phyloP scores from a whole-genome alignment of 1,284 basidiomycete species.

The Heterobasidion parviporum region DNA sequence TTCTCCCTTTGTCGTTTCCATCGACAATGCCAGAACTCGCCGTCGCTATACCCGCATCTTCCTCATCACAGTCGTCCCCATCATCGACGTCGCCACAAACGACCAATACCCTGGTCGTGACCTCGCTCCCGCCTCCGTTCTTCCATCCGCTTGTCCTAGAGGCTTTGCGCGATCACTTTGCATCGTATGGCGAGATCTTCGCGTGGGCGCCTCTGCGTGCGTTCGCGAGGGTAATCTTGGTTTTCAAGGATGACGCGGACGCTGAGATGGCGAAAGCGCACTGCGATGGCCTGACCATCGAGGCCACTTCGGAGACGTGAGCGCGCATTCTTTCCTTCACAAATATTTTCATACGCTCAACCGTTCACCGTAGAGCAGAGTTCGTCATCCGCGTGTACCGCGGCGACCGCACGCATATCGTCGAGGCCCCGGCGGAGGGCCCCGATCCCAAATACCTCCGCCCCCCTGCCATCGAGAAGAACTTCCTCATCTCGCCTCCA shows the following conservation, averaged over 20 bases:
- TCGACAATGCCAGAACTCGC: no score
- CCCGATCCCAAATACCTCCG: conserved; percentile 49
- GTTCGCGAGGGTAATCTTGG: conserved; percentile 75
- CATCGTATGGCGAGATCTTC: conserved; percentile 66
- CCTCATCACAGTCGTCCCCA: neutral
- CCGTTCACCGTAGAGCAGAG: conserved; percentile 27
- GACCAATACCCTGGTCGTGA: conserved; percentile 28
- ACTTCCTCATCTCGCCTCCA: conserved; percentile 96
- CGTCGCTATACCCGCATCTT: no score
- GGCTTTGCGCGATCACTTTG: conserved; percentile 65
- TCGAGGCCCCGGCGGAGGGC: conserved; percentile 25
- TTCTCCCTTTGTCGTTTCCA: no score
- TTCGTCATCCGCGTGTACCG: conserved; percentile 70
- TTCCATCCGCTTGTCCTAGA: conserved; percentile 60
- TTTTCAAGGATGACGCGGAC: conserved; percentile 58
- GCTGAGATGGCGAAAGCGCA: conserved; percentile 59
- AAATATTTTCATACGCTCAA: neutral
- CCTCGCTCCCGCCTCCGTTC: conserved; percentile 32
- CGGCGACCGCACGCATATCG: conserved; percentile 65
- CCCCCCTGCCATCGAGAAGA: conserved; percentile 79
- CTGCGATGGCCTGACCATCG: conserved; percentile 55
- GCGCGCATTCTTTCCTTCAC: conserved; percentile 12
- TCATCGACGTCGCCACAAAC: conserved; percentile 13
- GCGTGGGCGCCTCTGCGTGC: conserved; percentile 83
- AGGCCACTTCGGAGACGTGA: conserved; percentile 42